These are phyloP conservation scores for Acacia concinna DNA, from an alignment of 331 rosid species.

Conservation along the genomic window DNA sequence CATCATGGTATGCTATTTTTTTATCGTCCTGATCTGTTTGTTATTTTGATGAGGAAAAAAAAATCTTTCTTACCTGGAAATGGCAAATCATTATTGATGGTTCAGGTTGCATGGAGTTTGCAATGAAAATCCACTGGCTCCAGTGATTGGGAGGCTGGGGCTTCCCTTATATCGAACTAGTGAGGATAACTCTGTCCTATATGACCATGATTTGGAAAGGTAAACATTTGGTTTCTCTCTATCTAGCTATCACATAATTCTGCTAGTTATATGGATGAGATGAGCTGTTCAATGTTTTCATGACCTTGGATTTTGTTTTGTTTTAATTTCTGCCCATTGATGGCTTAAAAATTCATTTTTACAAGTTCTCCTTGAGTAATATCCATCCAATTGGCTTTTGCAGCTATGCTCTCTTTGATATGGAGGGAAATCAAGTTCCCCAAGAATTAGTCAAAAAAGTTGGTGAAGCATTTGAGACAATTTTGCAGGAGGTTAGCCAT, in stretches of 20 bases:
- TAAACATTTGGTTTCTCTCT: slow-evolving; percentile 29
- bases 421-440: slow-evolving; percentile 92
- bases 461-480: slow-evolving; percentile 68
- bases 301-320: not conserved
- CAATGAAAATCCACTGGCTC: slow-evolving; percentile 94
- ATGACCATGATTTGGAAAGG: slow-evolving; percentile 99
- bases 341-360: not conserved
- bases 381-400: slow-evolving; percentile 26
- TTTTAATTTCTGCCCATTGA: not conserved
- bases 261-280: slow-evolving; percentile 4
- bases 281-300: not conserved
- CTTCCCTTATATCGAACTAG: slow-evolving; percentile 94
- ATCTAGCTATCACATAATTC: slow-evolving; percentile 8
- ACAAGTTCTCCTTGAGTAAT: slow-evolving; percentile 13
- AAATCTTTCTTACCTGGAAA: not conserved
- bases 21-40: not conserved
- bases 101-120: slow-evolving; percentile 98
- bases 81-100: slow-evolving; percentile 3
- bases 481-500: slow-evolving; percentile 71
- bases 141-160: slow-evolving; percentile 87
- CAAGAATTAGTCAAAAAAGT: slow-evolving; percentile 76
- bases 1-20: slow-evolving; percentile 69
- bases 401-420: slow-evolving; percentile 93
- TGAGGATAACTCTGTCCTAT: slow-evolving; percentile 93
- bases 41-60: not conserved